These are phyloP conservation scores for Pseudomonodictys pantanalensis DNA, from an alignment of 495 filamentous ascomycete genomes.

Conservation along the genomic window DNA sequence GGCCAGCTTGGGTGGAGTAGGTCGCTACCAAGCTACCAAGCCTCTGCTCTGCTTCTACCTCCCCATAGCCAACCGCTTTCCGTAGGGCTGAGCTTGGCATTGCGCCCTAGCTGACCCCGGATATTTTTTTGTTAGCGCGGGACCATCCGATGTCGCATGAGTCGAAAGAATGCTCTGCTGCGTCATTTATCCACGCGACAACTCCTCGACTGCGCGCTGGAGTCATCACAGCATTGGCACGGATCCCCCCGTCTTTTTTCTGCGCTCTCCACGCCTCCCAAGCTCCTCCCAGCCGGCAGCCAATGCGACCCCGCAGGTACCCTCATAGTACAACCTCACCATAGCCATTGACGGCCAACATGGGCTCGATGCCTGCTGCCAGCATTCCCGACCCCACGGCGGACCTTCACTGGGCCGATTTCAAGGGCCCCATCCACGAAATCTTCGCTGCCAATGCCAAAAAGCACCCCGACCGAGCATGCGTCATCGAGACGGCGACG, in stretches of 20 bases:
- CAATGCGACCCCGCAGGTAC: background rate
- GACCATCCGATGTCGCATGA: slow-evolving; percentile 16
- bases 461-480: slow-evolving; percentile 71
- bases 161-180: background rate
- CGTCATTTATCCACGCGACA: background rate
- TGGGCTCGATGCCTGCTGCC: slow-evolving; percentile 8
- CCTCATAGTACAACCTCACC: background rate
- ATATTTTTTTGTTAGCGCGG: background rate
- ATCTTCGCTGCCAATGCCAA: slow-evolving; percentile 70
- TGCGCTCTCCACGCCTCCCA: background rate
- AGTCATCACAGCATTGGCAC: background rate
- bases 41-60: too few species aligned
- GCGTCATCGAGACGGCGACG: slow-evolving; percentile 79
- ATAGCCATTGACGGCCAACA: slow-evolving; percentile 13
- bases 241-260: background rate
- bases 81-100: slow-evolving; percentile 5
- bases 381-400: slow-evolving; percentile 32
- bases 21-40: too few species aligned
- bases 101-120: too few species aligned
- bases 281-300: background rate
- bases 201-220: background rate
- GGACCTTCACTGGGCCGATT: slow-evolving; percentile 69
- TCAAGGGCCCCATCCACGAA: slow-evolving; percentile 76
- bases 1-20: too few species aligned
- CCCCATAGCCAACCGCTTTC: too few species aligned